phyloP scores from a whole-genome alignment of 768 basidiomycete genomes.

The Epithele typhae region DNA sequence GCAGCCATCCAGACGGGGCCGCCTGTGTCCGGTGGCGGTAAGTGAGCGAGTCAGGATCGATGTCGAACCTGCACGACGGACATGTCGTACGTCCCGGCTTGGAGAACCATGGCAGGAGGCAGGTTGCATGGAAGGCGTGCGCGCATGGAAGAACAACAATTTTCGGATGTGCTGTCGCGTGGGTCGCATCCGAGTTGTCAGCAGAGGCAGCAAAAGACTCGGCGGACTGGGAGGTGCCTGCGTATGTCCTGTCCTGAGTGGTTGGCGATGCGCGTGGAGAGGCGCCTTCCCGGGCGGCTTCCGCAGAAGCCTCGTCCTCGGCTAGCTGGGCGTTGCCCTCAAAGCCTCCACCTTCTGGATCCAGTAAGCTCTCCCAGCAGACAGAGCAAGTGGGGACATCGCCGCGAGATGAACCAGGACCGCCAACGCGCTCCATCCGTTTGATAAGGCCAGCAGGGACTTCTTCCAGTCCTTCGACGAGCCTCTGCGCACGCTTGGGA shows the following conservation, averaged over 20 bases:
- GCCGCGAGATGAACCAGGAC: constrained; percentile 21
- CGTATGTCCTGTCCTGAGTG: constrained; percentile 14
- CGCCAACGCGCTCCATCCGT: constrained; percentile 52
- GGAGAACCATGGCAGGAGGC: constrained; percentile 81
- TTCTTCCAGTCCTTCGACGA: constrained; percentile 60
- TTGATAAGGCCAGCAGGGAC: constrained; percentile 65
- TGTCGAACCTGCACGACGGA: constrained; percentile 78
- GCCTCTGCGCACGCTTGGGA: constrained; percentile 59
- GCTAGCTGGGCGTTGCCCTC: constrained; percentile 13
- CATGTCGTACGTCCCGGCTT: constrained; percentile 76
- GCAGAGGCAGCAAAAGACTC: not conserved
- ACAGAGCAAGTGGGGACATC: constrained; percentile 56
- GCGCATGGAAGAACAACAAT: constrained; percentile 75
- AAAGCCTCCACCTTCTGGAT: constrained; percentile 36
- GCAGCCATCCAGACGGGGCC: constrained; percentile 1
- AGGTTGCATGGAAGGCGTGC: constrained; percentile 77
- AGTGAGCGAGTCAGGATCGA: constrained; percentile 75
- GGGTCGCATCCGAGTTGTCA: not conserved
- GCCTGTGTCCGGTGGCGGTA: constrained; percentile 19
- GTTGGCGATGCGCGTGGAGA: constrained; percentile 1
- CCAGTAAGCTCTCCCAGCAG: constrained; percentile 69
- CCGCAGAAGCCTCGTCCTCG: constrained; percentile 5
- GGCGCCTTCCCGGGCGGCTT: constrained; percentile 8
- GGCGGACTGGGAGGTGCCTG: too few relatives aligned
- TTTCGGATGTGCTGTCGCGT: constrained; percentile 25